Evolutionary conservation across 805 yeast genomes (phyloP).

Genomic region (Saturnispora halmiae): DNA sequence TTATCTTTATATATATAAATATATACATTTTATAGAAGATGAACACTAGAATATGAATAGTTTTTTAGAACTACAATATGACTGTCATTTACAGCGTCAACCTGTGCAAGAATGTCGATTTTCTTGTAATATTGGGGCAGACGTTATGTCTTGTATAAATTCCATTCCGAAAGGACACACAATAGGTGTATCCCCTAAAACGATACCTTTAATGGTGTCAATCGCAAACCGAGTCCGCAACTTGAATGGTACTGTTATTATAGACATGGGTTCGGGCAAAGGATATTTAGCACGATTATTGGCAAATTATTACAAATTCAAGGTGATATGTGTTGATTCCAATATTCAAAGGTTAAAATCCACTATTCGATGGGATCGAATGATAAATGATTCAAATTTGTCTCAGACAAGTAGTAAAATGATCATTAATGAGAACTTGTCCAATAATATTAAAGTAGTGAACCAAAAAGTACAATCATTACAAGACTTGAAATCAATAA

Average conservation of each 20-base stretch:
- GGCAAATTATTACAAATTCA: slow-evolving; percentile 13
- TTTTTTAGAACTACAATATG: neutral
- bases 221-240: neutral
- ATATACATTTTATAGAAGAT: no score
- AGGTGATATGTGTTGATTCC: slow-evolving; percentile 21
- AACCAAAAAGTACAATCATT: slow-evolving; percentile 2
- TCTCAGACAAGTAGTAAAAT: neutral
- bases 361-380: slow-evolving; percentile 16
- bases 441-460: slow-evolving; percentile 15
- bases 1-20: no score
- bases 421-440: neutral
- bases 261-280: slow-evolving; percentile 28
- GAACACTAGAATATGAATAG: no score
- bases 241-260: slow-evolving; percentile 1
- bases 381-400: slow-evolving; percentile 15
- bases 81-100: no score
- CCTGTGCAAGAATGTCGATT: no score
- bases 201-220: neutral
- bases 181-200: slow-evolving; percentile 5
- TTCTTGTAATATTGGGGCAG: no score
- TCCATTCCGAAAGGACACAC: slow-evolving; percentile 7
- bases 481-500: slow-evolving; percentile 10
- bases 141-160: neutral
- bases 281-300: slow-evolving; percentile 25
- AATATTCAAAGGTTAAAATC: slow-evolving; percentile 18